Base-by-base conservation (phyloP, 257 asterid genomes). In the Ilex asprella region DNA sequence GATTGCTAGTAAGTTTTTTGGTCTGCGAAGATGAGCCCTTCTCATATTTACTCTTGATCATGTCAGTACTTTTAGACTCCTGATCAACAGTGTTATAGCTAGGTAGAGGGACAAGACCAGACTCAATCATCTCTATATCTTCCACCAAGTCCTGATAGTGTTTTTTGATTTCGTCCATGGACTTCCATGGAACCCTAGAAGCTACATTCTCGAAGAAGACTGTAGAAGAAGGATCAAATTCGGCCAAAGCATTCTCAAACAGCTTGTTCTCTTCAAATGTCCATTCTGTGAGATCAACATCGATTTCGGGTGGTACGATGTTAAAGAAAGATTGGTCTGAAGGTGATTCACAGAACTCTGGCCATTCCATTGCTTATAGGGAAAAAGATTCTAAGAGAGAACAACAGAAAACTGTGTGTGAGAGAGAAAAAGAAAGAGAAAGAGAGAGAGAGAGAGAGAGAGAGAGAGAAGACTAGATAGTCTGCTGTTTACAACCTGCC, bases 81-180 rank as follows among this genome's bases (percentile, higher is more conserved):
- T 12, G 65, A 10, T 27, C 16, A 41, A 16, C 59, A 7, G 1
- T 8, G 5, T 59, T 29, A 54, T 78, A 70, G 30, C 71, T 58
- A 2, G 81, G 76, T 3, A 66, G 16, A 4, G 74, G 74, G 32
- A 54, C 3, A 2, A 11, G 11, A 2, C 70, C 81, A 2, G 69
- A 55, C 31, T 78, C 78, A 7, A 78, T 78, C 70, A 59, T 35
- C 52, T 68, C 71, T 1, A 78, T 1, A 43, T 74, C 83, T 2
- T 58, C 55, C 0, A 74, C 30, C 47, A 71, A 54, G 0, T 70
- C 73, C 10, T 68, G 58, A 53, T 70, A 78, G 30, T 74, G 83
- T 11, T 0, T 2, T 29, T 30, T 71, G 59, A 78, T 60, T 2
- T 78, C 78, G 27, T 21, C 27, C 1, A 21, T 21, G 27, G 27